Conservation (phyloP, 208 protist genomes). For the Leishmania tarentolae region DNA sequence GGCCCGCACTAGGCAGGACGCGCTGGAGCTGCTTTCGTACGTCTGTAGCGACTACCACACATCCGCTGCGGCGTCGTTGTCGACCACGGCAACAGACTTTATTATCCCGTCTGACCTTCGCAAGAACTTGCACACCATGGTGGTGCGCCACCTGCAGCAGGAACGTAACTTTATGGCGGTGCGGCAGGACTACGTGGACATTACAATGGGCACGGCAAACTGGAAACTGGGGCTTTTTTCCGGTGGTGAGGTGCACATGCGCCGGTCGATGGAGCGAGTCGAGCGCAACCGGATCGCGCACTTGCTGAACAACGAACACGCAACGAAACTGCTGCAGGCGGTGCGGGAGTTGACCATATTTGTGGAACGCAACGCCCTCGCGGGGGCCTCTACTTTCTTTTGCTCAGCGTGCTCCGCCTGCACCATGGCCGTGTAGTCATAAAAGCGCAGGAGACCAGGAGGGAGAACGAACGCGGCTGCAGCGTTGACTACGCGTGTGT, state of each 20-base stretch:
- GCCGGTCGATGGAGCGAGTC: slow-evolving; percentile 78
- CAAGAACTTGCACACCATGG: slow-evolving; percentile 35
- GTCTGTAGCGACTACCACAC: slow-evolving; percentile 47
- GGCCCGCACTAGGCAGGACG: slow-evolving; percentile 41
- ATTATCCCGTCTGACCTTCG: slow-evolving; percentile 47
- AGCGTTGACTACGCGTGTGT: background rate
- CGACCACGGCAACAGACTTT: background rate
- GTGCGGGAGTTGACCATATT: slow-evolving; percentile 60
- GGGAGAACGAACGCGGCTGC: background rate
- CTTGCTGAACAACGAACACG: slow-evolving; percentile 82
- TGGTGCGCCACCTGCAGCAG: slow-evolving; percentile 43
- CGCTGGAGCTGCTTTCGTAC: slow-evolving; percentile 62
- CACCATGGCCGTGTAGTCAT: background rate
- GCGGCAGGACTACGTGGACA: slow-evolving; percentile 71
- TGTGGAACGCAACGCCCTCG: slow-evolving; percentile 28
- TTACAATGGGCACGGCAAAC: slow-evolving; percentile 80
- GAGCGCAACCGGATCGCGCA: slow-evolving; percentile 80
- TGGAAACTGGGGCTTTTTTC: slow-evolving; percentile 89
- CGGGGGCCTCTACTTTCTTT: background rate
- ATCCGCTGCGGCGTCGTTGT: background rate
- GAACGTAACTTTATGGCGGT: slow-evolving; percentile 40
- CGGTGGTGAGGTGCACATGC: slow-evolving; percentile 88
- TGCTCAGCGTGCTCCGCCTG: background rate
- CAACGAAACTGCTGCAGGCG: slow-evolving; percentile 71
- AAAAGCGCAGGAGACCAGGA: background rate